Percentiles rank a stretch among this genome's conserved stretches.
Evolutionary conservation across 139 green algal genomes (phyloP).

Genomic region (Eudorina sp.): DNA sequence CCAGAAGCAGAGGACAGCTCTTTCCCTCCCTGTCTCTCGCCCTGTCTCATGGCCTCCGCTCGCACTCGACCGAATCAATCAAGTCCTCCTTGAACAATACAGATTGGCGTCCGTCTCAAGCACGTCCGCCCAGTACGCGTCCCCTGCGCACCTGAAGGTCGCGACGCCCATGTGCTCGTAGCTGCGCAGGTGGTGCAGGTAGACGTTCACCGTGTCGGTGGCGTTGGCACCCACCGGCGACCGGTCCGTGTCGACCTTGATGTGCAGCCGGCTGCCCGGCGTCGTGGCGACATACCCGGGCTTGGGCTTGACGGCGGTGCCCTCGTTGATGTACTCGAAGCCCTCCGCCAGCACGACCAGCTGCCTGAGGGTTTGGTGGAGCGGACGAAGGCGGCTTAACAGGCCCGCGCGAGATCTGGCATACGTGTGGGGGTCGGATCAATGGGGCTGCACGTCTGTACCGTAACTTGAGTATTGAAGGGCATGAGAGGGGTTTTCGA

Average conservation of each 20-base stretch:
- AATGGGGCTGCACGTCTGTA: too few species aligned
- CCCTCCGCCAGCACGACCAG: constrained; percentile 16
- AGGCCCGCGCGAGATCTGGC: too few species aligned
- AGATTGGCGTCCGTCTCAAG: too few species aligned
- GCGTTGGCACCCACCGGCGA: background rate
- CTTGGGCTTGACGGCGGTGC: constrained; percentile 44
- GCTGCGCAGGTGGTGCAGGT: constrained; percentile 37
- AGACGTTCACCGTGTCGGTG: background rate
- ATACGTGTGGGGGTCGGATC: too few species aligned
- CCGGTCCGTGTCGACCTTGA: constrained; percentile 19
- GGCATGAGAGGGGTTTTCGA: too few species aligned
- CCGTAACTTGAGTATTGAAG: too few species aligned
- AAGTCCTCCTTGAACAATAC: too few species aligned
- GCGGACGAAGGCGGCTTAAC: background rate
- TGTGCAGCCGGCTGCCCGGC: constrained; percentile 1
- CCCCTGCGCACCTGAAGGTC: background rate
- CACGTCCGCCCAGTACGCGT: too few species aligned
- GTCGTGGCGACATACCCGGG: constrained; percentile 11
- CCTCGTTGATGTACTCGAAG: constrained; percentile 24
- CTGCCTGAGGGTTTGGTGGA: background rate
- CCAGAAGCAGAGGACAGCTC: too few species aligned
- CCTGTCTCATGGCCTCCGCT: too few species aligned
- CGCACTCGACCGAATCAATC: too few species aligned
- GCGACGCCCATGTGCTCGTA: constrained; percentile 45
- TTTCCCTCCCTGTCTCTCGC: too few species aligned